phyloP scores from a whole-genome alignment of 2,329 filamentous ascomycete genomes.

The Aspergillus luchuensis region DNA sequence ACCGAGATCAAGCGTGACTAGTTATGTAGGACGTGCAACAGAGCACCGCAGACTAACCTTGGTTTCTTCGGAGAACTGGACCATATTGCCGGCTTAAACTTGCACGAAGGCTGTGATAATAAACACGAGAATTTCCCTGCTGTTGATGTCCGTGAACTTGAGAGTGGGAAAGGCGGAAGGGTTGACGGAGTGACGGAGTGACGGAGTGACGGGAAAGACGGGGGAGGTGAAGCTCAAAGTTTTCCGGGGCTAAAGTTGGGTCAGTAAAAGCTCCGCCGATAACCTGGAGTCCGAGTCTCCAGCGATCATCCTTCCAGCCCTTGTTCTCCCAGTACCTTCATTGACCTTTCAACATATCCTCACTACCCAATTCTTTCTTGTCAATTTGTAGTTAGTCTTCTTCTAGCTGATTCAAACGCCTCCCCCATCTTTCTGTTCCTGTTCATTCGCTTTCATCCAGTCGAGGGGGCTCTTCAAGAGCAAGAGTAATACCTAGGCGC shows the following conservation, averaged over 20 bases:
- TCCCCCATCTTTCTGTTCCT: not conserved
- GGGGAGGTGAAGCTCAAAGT: slow-evolving; percentile 30
- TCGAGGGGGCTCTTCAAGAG: not conserved
- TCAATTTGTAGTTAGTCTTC: not conserved
- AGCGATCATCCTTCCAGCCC: slow-evolving; percentile 1
- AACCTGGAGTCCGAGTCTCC: slow-evolving; percentile 8
- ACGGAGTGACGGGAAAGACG: slow-evolving; percentile 21
- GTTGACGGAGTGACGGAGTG: slow-evolving; percentile 15
- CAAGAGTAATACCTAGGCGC: slow-evolving; percentile 20
- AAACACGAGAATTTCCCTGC: not conserved
- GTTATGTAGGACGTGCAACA: slow-evolving; percentile 3
- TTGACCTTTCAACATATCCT: not conserved
- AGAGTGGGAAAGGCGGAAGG: slow-evolving; percentile 1
- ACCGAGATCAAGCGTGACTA: not conserved
- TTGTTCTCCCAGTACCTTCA: not conserved
- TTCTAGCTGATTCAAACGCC: no score
- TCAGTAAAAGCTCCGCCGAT: slow-evolving; percentile 22
- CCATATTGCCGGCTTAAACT: slow-evolving; percentile 39
- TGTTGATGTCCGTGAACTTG: not conserved
- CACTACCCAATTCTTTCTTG: no score
- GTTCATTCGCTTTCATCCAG: not conserved
- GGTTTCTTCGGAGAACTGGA: slow-evolving; percentile 88
- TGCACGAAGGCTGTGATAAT: not conserved
- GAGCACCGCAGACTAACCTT: slow-evolving; percentile 63
- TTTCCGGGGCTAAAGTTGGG: slow-evolving; percentile 29